Evolutionary conservation across 2,329 filamentous ascomycete species (phyloP), one percentile per base, ranked within the genome.

Genomic region (Phialocephala sp.): DNA sequence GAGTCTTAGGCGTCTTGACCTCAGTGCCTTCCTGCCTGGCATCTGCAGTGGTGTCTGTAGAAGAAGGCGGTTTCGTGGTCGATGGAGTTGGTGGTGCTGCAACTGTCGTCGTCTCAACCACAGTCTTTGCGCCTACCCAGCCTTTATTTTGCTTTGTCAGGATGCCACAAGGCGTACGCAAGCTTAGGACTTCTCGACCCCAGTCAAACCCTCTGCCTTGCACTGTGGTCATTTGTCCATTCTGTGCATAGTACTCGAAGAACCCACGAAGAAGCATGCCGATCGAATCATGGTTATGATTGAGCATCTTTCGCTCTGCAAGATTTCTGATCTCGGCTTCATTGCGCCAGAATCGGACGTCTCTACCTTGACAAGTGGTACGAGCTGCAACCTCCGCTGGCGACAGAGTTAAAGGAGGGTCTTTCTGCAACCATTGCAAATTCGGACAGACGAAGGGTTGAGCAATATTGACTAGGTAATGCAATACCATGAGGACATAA

Each of bases 401-500:
- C 15, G 80, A 77, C 43, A 82, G 76, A 64, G 79, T 75, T 45
- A 78, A 79, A 12, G 80, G 80, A 9, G 77, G 79, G 11, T 79
- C 82, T 41, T 79, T 83, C 65, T 79, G 80, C 71, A 84, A 81
- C 62, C 83, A 79, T 75, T 96, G 93, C 1, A 97, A 83, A 73
- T 97, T 97, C 0, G 91, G 92, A 65, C 92, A 88, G 20, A 97
- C 91, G 62, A 93, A 92, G 0, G 94, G 93, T 57, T 87, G 82
- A 0, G 86, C 91, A 60, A 97, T 78, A 72, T 97, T 97, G 74
- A 95, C 88, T 35, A 97, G 85, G 74, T 94, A 97, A 78, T 97
- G 94, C 18, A 97, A 81, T 4, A 96, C 89, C 93, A 97, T 97
- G 45, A 97, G 80, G 5, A 95, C 92, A 77, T 94, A 97, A 59